phyloP scores from a whole-genome alignment of 371 early-diverging fungal species.

The Haplosporangium sp. region DNA sequence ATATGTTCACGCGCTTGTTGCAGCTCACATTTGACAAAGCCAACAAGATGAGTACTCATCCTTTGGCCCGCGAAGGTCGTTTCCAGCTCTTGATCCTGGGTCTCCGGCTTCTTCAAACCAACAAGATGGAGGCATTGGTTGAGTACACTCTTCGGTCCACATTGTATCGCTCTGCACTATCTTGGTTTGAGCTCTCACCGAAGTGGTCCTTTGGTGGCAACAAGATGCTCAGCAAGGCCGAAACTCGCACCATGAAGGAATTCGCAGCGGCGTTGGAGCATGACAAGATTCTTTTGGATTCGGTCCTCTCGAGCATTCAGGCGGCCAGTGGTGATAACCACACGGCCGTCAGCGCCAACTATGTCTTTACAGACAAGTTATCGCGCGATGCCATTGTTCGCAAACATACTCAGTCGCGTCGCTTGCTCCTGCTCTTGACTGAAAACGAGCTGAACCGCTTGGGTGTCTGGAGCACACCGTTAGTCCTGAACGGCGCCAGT shows the following conservation, averaged over 20 bases:
- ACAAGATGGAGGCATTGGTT: slow-evolving; percentile 74
- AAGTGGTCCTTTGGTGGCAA: slow-evolving; percentile 79
- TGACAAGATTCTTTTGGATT: slow-evolving; percentile 69
- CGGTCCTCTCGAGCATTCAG: slow-evolving; percentile 62
- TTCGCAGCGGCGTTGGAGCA: slow-evolving; percentile 75
- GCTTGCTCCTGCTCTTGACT: slow-evolving; percentile 80
- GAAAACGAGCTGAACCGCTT: slow-evolving; percentile 90
- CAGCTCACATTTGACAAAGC: slow-evolving; percentile 78
- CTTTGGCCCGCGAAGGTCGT: slow-evolving; percentile 80
- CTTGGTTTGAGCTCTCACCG: slow-evolving; percentile 81
- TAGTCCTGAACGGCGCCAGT: slow-evolving; percentile 48
- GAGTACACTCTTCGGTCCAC: slow-evolving; percentile 71
- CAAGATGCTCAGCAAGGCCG: slow-evolving; percentile 70
- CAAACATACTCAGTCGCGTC: slow-evolving; percentile 62
- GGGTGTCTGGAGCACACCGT: slow-evolving; percentile 84
- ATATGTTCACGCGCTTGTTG: slow-evolving; percentile 79
- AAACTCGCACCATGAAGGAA: slow-evolving; percentile 75
- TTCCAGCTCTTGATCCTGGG: slow-evolving; percentile 85
- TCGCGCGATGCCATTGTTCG: slow-evolving; percentile 60
- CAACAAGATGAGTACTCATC: slow-evolving; percentile 72
- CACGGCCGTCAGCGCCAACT: slow-evolving; percentile 31
- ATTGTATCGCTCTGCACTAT: slow-evolving; percentile 73
- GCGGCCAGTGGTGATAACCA: slow-evolving; percentile 50
- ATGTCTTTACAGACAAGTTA: slow-evolving; percentile 29
- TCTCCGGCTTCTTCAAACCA: slow-evolving; percentile 76